Base-by-base conservation (phyloP, 495 filamentous ascomycete species). In the Tuber magnatum region DNA sequence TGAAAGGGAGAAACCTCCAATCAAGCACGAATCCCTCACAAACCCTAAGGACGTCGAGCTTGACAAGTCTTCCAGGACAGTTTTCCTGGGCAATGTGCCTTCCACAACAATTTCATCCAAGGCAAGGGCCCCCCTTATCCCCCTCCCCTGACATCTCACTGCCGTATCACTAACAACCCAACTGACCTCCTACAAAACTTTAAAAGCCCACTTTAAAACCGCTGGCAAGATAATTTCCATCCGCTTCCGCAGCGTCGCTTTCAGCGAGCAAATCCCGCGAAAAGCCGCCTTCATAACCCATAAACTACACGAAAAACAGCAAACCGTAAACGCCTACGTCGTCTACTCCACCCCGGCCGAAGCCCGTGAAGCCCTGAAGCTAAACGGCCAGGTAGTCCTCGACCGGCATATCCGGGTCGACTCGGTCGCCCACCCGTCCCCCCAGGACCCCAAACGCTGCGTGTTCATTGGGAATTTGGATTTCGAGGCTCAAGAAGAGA, bases 401-500 rank as follows among this genome's bases (percentile, higher is more conserved):
- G 92, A 93, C 79, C 90, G 96, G 18, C 96, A 99, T 84, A 84
- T 99, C 76, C 88, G 93, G 12, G 96, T 94, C 28, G 95, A 99
- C 84, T 91, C 88, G 68, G 89, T 98, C 65, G 92, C 95, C 0
- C 94, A 97, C 84, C 96, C 96, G 0, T 87, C 91, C 3, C 87
- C 90, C 40, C 88, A 90, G 39, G 94, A 97, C 80, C 88, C 97
- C 81, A 89, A 91, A 70, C 90, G 93, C 72, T 99, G 96, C 84
- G 91, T 99, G 6, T 99, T 98, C 81, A 92, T 99, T 20, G 96
- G 96, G 16, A 98, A 98, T 82, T 89, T 99, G 16, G 93, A 94
- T 65, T 98, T 98, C 79, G 90, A 92, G 56, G 96, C 97, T 82
- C 87, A 97, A 65, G 96, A 99, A 81, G 96, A 99, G 85, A 96